phyloP scores from a whole-genome alignment of 352 stramenopile species.

The Phytophthora boehmeriae region DNA sequence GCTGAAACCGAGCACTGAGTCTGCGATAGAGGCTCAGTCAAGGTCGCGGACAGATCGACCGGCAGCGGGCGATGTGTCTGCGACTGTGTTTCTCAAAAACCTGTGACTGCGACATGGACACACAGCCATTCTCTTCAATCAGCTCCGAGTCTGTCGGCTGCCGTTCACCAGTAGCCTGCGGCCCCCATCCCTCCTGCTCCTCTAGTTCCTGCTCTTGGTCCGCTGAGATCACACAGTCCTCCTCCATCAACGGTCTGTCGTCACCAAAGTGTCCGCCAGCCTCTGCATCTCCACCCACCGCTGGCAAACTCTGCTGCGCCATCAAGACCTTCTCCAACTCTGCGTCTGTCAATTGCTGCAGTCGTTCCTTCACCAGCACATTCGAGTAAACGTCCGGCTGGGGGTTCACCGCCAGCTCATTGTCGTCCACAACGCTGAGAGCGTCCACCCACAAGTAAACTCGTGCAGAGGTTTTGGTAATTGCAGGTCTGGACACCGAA shows the following conservation, averaged over 20 bases:
- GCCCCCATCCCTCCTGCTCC: conserved; percentile 59
- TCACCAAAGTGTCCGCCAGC: conserved; percentile 40
- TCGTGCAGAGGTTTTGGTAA: conserved; percentile 10
- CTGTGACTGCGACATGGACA: conserved; percentile 41
- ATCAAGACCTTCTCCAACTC: conserved; percentile 55
- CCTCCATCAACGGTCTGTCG: conserved; percentile 51
- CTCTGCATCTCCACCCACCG: conserved; percentile 2
- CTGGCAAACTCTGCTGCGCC: conserved; percentile 46
- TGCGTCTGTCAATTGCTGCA: conserved; percentile 25
- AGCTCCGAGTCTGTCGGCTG: conserved; percentile 65
- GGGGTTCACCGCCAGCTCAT: conserved; percentile 49
- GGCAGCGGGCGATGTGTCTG: conserved; percentile 10
- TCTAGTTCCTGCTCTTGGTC: conserved; percentile 64
- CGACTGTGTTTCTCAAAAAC: conserved; percentile 1
- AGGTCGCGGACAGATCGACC: conserved; percentile 10
- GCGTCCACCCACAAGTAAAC: conserved; percentile 54
- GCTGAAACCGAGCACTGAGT: conserved; percentile 12
- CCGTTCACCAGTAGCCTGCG: conserved; percentile 2
- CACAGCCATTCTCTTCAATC: conserved; percentile 65
- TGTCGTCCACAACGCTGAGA: conserved; percentile 58
- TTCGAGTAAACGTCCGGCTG: conserved; percentile 39
- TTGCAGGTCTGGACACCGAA: conserved; percentile 29
- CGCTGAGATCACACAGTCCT: conserved; percentile 65
- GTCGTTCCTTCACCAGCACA: conserved; percentile 25
- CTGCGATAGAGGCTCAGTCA: conserved; percentile 15